Evolutionary conservation across 1,284 basidiomycete genomes (phyloP).

Genomic region (Leccinum holopus): DNA sequence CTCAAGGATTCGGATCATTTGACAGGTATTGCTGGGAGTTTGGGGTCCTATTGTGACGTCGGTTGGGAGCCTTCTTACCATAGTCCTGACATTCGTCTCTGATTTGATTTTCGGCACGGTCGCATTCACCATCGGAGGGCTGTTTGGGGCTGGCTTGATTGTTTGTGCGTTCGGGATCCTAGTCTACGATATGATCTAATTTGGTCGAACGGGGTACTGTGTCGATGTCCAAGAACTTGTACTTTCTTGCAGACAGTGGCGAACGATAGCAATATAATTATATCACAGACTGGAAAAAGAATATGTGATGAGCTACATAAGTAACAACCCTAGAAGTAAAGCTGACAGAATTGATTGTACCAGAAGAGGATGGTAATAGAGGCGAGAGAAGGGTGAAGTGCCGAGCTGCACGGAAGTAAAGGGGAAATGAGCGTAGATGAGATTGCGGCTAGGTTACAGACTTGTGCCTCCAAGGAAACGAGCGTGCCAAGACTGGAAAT

Average conservation of each 20-base stretch:
- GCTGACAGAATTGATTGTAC: conserved; percentile 21
- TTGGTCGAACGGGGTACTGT: neutral
- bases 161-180: conserved; percentile 72
- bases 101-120: conserved; percentile 67
- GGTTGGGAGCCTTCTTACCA: conserved; percentile 80
- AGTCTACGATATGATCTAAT: conserved; percentile 62
- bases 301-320: conserved; percentile 36
- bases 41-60: conserved; percentile 88
- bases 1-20: conserved; percentile 8
- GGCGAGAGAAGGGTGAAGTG: conserved; percentile 8
- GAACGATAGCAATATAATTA: conserved; percentile 34
- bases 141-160: conserved; percentile 69
- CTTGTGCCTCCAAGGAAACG: conserved; percentile 32
- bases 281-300: conserved; percentile 34
- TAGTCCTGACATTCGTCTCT: conserved; percentile 74
- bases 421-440: conserved; percentile 34
- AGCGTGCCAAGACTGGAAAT: conserved; percentile 25
- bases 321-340: conserved; percentile 32
- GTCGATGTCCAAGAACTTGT: neutral
- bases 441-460: conserved; percentile 35
- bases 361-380: conserved; percentile 10
- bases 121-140: conserved; percentile 59
- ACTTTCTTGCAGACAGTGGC: conserved; percentile 3
- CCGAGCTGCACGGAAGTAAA: conserved; percentile 17
- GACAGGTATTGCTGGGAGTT: conserved; percentile 68